Evolutionary conservation across 371 early-diverging fungal genomes (phyloP), one percentile per base, ranked within the genome.

Genomic region (Actinomucor elegans): DNA sequence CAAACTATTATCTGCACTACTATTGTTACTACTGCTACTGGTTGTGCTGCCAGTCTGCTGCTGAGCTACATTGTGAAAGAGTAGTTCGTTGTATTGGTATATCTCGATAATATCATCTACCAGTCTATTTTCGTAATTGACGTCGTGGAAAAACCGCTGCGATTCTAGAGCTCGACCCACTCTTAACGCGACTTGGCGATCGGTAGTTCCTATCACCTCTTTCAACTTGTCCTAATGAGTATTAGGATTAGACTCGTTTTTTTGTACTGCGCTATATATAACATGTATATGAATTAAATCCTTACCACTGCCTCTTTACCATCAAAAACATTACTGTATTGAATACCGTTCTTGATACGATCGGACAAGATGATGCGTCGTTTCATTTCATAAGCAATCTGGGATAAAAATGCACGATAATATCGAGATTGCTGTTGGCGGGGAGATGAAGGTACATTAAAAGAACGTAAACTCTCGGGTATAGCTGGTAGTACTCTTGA

Each of bases 251-350:
- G n/a, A n/a, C n/a, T n/a, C n/a, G n/a, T n/a, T n/a, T n/a, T n/a
- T n/a, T n/a, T n/a, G n/a, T n/a, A n/a, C n/a, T n/a, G n/a, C n/a
- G n/a, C n/a, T n/a, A n/a, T n/a, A n/a, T n/a, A n/a, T n/a, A n/a
- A n/a, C n/a, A n/a, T n/a, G n/a, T n/a, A n/a, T n/a, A n/a, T n/a
- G n/a, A n/a, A n/a, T n/a, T n/a, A n/a, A n/a, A n/a, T 10, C 35
- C 17, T 40, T 78, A 87, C 93, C 55, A 94, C 91, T 12, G 89
- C 93, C 23, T 91, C 89, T 53, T 82, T 73, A 14, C 94, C 96
- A 34, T 84, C 80, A 69, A 94, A 93, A 52, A 86, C 87, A 52
- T 84, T 80, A 31, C 73, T 79, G 64, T 94, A 90, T 64, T 91
- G 89, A 18, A 94, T 72, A 7, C 76, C 79, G 59, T 94, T 89